A percentile compares a stretch with the other conserved stretches of the same genome.
Evolutionary conservation across 2,329 filamentous ascomycete genomes (phyloP).

Genomic region (Exophiala mesophila): DNA sequence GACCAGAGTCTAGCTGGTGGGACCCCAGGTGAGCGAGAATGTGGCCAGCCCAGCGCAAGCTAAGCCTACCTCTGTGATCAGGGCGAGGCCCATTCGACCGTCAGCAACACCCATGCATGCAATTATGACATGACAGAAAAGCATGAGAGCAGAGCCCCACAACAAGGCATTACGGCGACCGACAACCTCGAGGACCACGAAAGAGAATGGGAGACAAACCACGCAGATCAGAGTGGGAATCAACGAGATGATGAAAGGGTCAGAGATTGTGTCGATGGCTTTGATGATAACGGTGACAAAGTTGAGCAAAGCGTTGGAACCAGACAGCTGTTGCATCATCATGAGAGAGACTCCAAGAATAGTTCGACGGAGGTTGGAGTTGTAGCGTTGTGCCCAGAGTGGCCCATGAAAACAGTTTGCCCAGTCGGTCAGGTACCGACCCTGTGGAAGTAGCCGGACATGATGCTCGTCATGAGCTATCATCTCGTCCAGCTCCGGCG

Average conservation of each 20-base stretch:
- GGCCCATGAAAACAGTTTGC: conserved; percentile 33
- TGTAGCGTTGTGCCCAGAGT: conserved; percentile 15
- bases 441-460: conserved; percentile 59
- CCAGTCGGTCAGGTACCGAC: conserved; percentile 65
- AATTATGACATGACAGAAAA: conserved; percentile 50
- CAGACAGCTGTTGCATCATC: conserved; percentile 44
- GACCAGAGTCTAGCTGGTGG: conserved; percentile 45
- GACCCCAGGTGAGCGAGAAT: conserved; percentile 85
- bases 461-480: conserved; percentile 86
- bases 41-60: conserved; percentile 90
- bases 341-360: conserved; percentile 26
- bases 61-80: conserved; percentile 44
- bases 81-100: conserved; percentile 32
- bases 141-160: conserved; percentile 50
- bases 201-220: conserved; percentile 49
- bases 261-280: conserved; percentile 19
- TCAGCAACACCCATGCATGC: conserved; percentile 43
- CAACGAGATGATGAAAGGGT: conserved; percentile 49
- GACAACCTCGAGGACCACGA: conserved; percentile 49
- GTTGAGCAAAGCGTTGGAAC: conserved; percentile 49
- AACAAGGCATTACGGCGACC: conserved; percentile 51
- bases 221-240: conserved; percentile 52
- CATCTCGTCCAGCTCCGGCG: conserved; percentile 69
- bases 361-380: neutral
- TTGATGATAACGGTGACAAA: conserved; percentile 59